These are phyloP conservation scores for Lyophyllum atratum DNA, from an alignment of 768 basidiomycete species.

Conservation along the genomic window DNA sequence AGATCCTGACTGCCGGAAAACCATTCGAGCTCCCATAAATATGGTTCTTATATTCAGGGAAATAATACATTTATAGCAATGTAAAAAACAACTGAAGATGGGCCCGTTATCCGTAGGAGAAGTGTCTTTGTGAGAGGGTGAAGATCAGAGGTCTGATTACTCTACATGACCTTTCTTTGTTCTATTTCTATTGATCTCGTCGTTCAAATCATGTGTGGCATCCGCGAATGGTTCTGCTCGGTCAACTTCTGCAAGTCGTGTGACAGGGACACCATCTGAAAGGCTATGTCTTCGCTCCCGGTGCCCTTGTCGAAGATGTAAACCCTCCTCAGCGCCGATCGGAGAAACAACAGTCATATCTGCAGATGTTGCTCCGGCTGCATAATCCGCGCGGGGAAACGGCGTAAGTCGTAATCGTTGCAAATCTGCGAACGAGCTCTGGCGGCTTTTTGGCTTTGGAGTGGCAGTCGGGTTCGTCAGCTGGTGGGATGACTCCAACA, in stretches of 20 bases:
- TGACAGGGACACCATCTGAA: constrained; percentile 63
- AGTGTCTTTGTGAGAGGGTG: not conserved
- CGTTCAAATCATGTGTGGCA: constrained; percentile 68
- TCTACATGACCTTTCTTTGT: constrained; percentile 21
- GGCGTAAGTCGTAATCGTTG: constrained; percentile 57
- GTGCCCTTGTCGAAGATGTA: constrained; percentile 46
- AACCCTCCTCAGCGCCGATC: constrained; percentile 35
- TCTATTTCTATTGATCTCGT: constrained; percentile 50
- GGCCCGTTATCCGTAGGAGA: not conserved
- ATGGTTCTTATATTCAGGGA: not conserved
- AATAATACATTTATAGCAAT: not conserved
- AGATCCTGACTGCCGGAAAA: constrained; percentile 70
- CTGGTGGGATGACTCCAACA: constrained; percentile 59
- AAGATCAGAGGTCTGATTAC: constrained; percentile 5
- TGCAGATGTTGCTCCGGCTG: not conserved
- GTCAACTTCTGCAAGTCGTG: constrained; percentile 62
- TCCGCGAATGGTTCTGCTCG: constrained; percentile 58
- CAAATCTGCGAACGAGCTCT: constrained; percentile 80
- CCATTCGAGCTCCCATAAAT: constrained; percentile 6
- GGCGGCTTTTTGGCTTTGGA: constrained; percentile 58
- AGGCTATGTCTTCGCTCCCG: constrained; percentile 65
- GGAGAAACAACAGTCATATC: constrained; percentile 13
- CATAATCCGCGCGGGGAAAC: constrained; percentile 4
- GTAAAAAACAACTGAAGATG: not conserved
- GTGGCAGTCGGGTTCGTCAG: constrained; percentile 44